These are phyloP conservation scores for Yamadazyma takamatsuzukensis DNA, from an alignment of 805 yeast species.

Conservation along the genomic window DNA sequence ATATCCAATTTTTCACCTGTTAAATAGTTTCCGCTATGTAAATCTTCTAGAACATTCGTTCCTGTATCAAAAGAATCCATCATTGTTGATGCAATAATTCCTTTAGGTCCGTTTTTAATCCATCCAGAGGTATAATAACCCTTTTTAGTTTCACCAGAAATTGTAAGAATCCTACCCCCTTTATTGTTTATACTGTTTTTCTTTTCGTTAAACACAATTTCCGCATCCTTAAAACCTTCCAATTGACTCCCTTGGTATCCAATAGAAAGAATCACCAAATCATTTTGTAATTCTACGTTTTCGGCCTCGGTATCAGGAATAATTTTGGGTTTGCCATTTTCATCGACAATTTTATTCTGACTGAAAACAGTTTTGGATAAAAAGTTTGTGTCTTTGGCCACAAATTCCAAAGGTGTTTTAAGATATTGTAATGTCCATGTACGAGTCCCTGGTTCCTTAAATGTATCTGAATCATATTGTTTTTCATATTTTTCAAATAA, in stretches of 20 bases:
- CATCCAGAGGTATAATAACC: conserved; percentile 86
- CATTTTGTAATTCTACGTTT: conserved; percentile 38
- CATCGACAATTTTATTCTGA: conserved; percentile 39
- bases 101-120: conserved; percentile 83
- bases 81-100: conserved; percentile 90
- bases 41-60: conserved; percentile 57
- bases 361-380: conserved; percentile 47
- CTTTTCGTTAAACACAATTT: conserved; percentile 22
- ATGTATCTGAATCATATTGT: conserved; percentile 3
- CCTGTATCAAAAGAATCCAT: conserved; percentile 77
- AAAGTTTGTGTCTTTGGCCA: conserved; percentile 32
- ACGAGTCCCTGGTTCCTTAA: conserved; percentile 15
- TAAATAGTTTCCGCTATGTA: conserved; percentile 24
- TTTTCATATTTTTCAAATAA: conserved; percentile 50
- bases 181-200: conserved; percentile 28
- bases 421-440: conserved; percentile 71
- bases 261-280: conserved; percentile 72
- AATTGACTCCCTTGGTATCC: conserved; percentile 77
- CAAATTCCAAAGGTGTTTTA: conserved; percentile 57
- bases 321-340: conserved; percentile 28
- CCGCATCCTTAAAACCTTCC: conserved; percentile 47
- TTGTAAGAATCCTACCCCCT: conserved; percentile 29
- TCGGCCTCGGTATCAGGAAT: conserved; percentile 31
- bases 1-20: conserved; percentile 7
- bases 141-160: conserved; percentile 13